phyloP scores from a whole-genome alignment of 192 early-diverging fungal species.

The Ambispora gerdemannii region DNA sequence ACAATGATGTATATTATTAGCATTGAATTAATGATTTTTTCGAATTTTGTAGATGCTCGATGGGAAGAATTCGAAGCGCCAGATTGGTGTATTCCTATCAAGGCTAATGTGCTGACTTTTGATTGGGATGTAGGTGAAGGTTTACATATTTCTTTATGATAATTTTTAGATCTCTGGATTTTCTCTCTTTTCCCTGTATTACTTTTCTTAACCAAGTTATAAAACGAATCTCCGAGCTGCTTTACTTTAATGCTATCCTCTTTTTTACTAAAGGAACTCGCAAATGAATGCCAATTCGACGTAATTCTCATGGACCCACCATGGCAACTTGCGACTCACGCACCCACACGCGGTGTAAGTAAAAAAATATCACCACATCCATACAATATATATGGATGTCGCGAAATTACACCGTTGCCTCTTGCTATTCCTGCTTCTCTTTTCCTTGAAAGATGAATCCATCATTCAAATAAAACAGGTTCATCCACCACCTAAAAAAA shows the following conservation, averaged over 20 bases:
- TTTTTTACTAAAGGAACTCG: conserved; percentile 63
- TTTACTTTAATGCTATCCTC: background rate
- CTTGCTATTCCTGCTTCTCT: too few relatives aligned
- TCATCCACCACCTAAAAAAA: conserved; percentile 14
- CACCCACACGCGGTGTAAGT: conserved; percentile 84
- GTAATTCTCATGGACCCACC: conserved; percentile 94
- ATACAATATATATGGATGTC: too few relatives aligned
- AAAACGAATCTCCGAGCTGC: background rate
- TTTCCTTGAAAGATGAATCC: background rate
- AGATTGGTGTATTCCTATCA: conserved; percentile 91
- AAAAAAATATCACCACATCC: too few relatives aligned
- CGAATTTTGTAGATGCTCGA: background rate
- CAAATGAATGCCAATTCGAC: conserved; percentile 83
- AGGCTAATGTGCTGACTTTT: conserved; percentile 93
- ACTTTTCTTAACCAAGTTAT: too few relatives aligned
- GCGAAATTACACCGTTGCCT: too few relatives aligned
- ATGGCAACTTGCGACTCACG: conserved; percentile 94
- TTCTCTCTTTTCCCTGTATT: too few relatives aligned
- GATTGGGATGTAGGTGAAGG: conserved; percentile 81
- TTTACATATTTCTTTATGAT: too few relatives aligned
- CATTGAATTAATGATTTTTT: background rate
- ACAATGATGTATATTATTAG: conserved; percentile 35
- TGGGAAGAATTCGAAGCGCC: conserved; percentile 86
- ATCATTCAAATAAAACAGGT: background rate
- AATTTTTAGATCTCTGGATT: too few relatives aligned